These are phyloP conservation scores for Hanseniaspora vineae DNA, from an alignment of 805 yeast genomes.

Conservation along the genomic window DNA sequence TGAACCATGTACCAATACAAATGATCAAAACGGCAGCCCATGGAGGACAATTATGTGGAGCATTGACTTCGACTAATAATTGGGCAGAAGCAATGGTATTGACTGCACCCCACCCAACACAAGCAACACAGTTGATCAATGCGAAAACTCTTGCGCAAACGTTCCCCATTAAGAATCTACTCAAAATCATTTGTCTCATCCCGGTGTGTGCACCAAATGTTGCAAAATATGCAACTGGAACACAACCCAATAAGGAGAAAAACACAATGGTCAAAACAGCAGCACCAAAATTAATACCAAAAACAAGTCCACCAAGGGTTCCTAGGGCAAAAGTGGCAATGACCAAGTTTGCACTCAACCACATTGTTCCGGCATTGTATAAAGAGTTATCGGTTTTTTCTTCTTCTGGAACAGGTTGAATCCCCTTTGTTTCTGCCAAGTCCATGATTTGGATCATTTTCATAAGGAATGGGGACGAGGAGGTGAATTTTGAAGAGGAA, in stretches of 20 bases:
- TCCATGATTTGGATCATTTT: conserved; percentile 12
- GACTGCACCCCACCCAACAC: conserved; percentile 92
- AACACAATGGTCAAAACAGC: conserved; percentile 53
- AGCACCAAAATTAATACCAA: conserved; percentile 62
- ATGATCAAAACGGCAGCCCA: conserved; percentile 83
- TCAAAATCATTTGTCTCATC: conserved; percentile 72
- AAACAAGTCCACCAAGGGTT: conserved; percentile 50
- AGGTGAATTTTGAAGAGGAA: neutral
- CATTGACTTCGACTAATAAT: conserved; percentile 60
- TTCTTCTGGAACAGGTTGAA: conserved; percentile 67
- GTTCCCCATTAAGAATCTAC: conserved; percentile 69
- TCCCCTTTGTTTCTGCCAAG: conserved; percentile 57
- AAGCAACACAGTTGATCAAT: conserved; percentile 63
- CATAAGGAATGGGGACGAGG: conserved; percentile 8
- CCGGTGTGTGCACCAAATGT: conserved; percentile 77
- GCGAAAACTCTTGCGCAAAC: conserved; percentile 65
- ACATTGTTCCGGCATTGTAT: conserved; percentile 68
- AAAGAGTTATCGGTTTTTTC: conserved; percentile 59
- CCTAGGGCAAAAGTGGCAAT: conserved; percentile 76
- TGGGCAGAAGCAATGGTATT: conserved; percentile 86
- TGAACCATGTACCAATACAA: conserved; percentile 52
- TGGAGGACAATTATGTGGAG: conserved; percentile 47
- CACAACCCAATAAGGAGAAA: conserved; percentile 58
- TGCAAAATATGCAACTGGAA: conserved; percentile 73
- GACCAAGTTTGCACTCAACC: conserved; percentile 84